Evolutionary conservation across 2,329 filamentous ascomycete genomes (phyloP).

Genomic region (Ophidiomyces ophidiicola): DNA sequence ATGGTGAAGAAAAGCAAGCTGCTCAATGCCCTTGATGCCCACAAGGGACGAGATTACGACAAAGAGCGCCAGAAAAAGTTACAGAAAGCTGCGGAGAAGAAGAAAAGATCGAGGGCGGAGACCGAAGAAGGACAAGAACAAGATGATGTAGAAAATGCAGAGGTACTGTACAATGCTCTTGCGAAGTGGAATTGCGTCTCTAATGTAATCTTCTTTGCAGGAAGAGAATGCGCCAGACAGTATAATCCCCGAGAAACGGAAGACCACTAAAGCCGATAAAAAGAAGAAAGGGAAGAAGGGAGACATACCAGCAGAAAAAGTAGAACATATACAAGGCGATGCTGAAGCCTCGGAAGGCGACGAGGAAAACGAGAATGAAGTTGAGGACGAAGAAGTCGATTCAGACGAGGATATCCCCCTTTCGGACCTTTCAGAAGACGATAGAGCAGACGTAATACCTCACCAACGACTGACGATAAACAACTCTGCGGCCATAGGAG

Average conservation of each 20-base stretch:
- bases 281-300: constrained; percentile 17
- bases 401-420: constrained; percentile 81
- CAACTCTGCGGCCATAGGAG: constrained; percentile 76
- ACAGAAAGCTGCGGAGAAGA: constrained; percentile 38
- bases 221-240: constrained; percentile 14
- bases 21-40: constrained; percentile 45
- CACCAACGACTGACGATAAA: constrained; percentile 94
- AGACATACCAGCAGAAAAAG: too few species aligned
- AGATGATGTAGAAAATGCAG: constrained; percentile 13
- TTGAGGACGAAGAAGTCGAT: constrained; percentile 48
- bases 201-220: constrained; percentile 6
- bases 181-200: neutral
- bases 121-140: constrained; percentile 14
- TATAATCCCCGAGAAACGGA: constrained; percentile 30
- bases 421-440: constrained; percentile 70
- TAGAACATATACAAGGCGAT: constrained; percentile 3
- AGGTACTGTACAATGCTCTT: constrained; percentile 12
- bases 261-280: neutral
- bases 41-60: constrained; percentile 55
- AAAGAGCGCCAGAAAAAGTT: constrained; percentile 66
- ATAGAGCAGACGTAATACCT: constrained; percentile 74
- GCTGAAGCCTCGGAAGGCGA: constrained; percentile 23
- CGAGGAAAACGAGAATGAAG: constrained; percentile 27
- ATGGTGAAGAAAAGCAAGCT: constrained; percentile 48
- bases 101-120: constrained; percentile 27